Percentiles rank a stretch among this genome's conserved stretches.
phyloP scores from a whole-genome alignment of 2,329 filamentous ascomycete species.

The Macrophomina phaseolina region DNA sequence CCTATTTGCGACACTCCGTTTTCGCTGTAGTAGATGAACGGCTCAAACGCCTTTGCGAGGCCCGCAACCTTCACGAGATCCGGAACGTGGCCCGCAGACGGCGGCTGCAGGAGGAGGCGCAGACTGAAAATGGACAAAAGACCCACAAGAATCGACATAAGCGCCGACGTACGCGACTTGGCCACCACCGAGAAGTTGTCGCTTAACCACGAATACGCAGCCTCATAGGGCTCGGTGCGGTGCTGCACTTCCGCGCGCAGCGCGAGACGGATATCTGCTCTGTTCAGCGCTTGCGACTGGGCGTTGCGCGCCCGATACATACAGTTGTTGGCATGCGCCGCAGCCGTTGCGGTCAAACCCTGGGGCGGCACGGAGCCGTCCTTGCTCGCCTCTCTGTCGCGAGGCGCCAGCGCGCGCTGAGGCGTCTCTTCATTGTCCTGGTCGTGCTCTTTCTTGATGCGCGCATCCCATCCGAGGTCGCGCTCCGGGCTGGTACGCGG shows the following conservation, averaged over 20 bases:
- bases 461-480: constrained; percentile 41
- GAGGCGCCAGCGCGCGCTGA: constrained; percentile 35
- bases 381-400: constrained; percentile 33
- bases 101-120: constrained; percentile 72
- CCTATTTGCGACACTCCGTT: constrained; percentile 84
- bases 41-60: constrained; percentile 89
- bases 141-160: constrained; percentile 65
- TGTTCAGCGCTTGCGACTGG: constrained; percentile 22
- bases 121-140: constrained; percentile 70
- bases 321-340: constrained; percentile 53
- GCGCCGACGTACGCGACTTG: constrained; percentile 70
- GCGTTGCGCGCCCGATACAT: constrained; percentile 38
- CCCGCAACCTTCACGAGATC: constrained; percentile 91
- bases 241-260: constrained; percentile 88
- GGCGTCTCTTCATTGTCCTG: constrained; percentile 32
- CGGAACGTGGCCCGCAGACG: constrained; percentile 69
- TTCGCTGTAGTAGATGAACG: constrained; percentile 92
- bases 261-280: constrained; percentile 70
- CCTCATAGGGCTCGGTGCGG: constrained; percentile 81
- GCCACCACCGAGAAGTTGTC: constrained; percentile 66
- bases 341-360: constrained; percentile 12
- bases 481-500: constrained; percentile 59
- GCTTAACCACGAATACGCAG: constrained; percentile 68
- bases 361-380: constrained; percentile 33
- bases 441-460: constrained; percentile 31